These are phyloP conservation scores for Arabidopsis thaliana DNA, from an alignment of 345 rosid genomes.

Conservation along the genomic window DNA sequence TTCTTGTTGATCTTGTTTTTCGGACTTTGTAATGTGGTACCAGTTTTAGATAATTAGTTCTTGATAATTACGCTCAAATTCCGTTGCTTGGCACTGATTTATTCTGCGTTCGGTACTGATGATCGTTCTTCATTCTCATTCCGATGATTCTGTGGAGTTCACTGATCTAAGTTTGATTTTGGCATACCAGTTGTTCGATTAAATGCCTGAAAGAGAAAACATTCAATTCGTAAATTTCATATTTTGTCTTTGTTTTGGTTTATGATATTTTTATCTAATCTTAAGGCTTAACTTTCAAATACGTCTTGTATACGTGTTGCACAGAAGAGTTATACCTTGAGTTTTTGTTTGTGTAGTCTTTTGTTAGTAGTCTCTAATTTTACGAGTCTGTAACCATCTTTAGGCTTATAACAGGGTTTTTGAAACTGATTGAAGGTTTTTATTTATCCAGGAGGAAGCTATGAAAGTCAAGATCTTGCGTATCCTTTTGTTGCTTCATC, in stretches of 20 bases:
- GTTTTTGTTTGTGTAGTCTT: background rate
- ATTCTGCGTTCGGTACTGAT: background rate
- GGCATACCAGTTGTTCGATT: slow-evolving; percentile 23
- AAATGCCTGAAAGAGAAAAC: background rate
- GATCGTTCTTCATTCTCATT: background rate
- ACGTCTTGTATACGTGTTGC: background rate
- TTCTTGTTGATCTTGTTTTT: background rate
- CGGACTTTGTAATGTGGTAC: background rate
- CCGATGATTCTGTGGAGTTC: background rate
- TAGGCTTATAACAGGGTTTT: background rate
- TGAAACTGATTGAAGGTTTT: slow-evolving; percentile 20
- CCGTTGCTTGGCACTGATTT: background rate
- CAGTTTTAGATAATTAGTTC: background rate
- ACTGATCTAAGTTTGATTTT: background rate
- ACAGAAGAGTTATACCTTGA: background rate
- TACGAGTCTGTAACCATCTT: background rate
- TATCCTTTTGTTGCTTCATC: slow-evolving; percentile 54
- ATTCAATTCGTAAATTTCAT: background rate
- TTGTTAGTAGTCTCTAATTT: background rate
- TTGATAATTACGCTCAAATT: background rate
- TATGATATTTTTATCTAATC: background rate
- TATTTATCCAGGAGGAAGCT: slow-evolving; percentile 44
- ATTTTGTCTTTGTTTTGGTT: background rate
- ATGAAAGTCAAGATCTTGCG: slow-evolving; percentile 74
- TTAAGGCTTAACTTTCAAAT: background rate